Percentiles rank a stretch among this genome's conserved stretches.
Conservation (phyloP, 768 basidiomycete species). For the Cyclocybe cylindracea region DNA sequence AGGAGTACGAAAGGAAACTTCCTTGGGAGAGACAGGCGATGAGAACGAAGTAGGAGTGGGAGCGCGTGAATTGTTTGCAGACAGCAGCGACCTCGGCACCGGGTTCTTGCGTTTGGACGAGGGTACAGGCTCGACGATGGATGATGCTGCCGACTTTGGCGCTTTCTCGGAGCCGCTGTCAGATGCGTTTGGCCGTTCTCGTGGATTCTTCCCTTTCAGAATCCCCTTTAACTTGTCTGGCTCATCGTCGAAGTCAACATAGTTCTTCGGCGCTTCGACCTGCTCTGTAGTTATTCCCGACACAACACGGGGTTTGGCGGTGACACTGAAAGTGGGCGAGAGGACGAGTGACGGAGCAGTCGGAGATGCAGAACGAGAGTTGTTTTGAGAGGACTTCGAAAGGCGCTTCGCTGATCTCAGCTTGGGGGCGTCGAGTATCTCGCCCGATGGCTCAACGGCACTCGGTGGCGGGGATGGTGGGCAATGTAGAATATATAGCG, state of each 20-base stretch:
- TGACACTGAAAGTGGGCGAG: conserved; percentile 50
- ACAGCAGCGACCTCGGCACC: conserved; percentile 42
- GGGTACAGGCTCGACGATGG: conserved; percentile 22
- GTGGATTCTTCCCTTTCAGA: conserved; percentile 55
- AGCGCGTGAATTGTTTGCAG: conserved; percentile 45
- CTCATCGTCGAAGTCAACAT: conserved; percentile 83
- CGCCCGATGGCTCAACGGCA: conserved; percentile 13
- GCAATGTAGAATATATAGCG: conserved; percentile 41
- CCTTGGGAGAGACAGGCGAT: conserved; percentile 38
- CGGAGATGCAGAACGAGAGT: conserved; percentile 39
- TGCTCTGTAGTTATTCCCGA: conserved; percentile 72
- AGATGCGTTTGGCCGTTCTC: conserved; percentile 29
- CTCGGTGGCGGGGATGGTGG: conserved; percentile 8
- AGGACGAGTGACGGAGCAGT: conserved; percentile 33
- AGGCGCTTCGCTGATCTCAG: conserved; percentile 19
- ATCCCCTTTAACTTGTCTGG: conserved; percentile 74
- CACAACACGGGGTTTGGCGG: conserved; percentile 62
- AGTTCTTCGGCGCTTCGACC: conserved; percentile 77
- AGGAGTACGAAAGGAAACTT: conserved; percentile 20
- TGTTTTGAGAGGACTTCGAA: conserved; percentile 22
- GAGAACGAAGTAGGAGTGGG: conserved; percentile 41
- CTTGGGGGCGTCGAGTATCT: conserved; percentile 16
- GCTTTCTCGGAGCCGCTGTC: conserved; percentile 23
- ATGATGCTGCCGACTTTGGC: conserved; percentile 23
- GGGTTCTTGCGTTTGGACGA: conserved; percentile 30